Percentiles rank a stretch among this genome's conserved stretches.
Evolutionary conservation across 2,329 filamentous ascomycete genomes (phyloP).

Genomic region (Orbilia brochopaga): DNA sequence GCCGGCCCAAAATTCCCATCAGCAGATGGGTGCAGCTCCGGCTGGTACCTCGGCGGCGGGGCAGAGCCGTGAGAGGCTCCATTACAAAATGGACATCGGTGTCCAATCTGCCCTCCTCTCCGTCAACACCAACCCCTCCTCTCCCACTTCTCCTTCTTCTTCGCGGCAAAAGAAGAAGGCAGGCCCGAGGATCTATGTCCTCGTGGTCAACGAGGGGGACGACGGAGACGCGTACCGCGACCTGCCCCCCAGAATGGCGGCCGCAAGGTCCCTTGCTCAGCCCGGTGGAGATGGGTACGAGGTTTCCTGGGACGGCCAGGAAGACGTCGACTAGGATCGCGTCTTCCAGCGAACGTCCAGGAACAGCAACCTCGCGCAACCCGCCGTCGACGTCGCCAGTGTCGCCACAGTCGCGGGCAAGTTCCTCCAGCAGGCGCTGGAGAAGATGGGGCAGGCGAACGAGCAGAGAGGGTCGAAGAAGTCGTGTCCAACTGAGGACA

Average conservation of each 20-base stretch:
- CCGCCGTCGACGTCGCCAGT: too few species aligned
- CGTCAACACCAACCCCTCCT: not conserved
- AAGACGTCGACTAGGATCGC: not conserved
- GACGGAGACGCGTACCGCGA: not conserved
- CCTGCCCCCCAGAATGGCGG: not conserved
- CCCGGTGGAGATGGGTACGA: not conserved
- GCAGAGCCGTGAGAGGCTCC: not conserved
- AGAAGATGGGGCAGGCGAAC: too few species aligned
- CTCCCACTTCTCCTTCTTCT: too few species aligned
- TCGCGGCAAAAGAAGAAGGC: not conserved
- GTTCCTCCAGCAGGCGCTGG: too few species aligned
- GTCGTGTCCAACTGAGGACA: too few species aligned
- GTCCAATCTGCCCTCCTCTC: not conserved
- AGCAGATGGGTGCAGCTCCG: not conserved
- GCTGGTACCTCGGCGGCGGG: not conserved
- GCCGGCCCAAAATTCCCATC: slow-evolving; percentile 3
- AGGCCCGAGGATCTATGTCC: not conserved
- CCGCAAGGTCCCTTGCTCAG: not conserved
- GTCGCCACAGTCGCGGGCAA: too few species aligned
- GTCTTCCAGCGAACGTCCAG: not conserved
- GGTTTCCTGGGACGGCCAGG: not conserved
- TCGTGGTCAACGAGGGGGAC: not conserved
- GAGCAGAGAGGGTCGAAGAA: too few species aligned
- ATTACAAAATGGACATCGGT: not conserved
- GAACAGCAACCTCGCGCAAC: not conserved